Conservation (phyloP, 2,329 filamentous ascomycete species). For the Nigrograna mackinnonii region DNA sequence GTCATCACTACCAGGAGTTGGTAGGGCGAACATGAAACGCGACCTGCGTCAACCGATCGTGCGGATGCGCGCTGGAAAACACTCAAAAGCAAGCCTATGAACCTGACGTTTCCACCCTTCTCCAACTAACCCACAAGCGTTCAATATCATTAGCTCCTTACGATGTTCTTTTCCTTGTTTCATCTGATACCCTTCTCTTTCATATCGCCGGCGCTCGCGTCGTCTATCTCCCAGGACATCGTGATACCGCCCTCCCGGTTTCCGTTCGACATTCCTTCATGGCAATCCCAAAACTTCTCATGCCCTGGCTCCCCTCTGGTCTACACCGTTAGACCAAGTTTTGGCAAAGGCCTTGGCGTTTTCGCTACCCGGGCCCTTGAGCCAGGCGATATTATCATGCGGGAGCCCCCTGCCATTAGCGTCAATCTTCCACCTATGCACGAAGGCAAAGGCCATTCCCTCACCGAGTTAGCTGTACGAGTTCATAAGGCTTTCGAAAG, state of each 20-base stretch:
- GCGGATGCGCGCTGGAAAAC: no score
- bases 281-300: constrained; percentile 16
- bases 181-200: not conserved
- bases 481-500: constrained; percentile 26
- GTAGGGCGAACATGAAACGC: no score
- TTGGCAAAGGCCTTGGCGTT: constrained; percentile 47
- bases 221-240: constrained; percentile 8
- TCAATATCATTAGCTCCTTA: no score
- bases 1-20: no score
- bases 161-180: not conserved
- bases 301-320: constrained; percentile 27
- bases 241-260: not conserved
- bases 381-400: constrained; percentile 43
- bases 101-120: no score
- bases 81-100: no score
- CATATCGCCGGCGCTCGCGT: not conserved
- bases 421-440: constrained; percentile 29
- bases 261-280: constrained; percentile 11
- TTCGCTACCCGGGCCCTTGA: constrained; percentile 43
- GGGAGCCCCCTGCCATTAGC: constrained; percentile 42
- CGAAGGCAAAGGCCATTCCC: constrained; percentile 29
- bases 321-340: constrained; percentile 33
- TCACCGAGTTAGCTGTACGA: constrained; percentile 21
- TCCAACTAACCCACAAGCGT: no score
- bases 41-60: no score